Evolutionary conservation across 2,329 filamentous ascomycete species (phyloP), one percentile per base, ranked within the genome.

Genomic region (Sporothrix schenckii): DNA sequence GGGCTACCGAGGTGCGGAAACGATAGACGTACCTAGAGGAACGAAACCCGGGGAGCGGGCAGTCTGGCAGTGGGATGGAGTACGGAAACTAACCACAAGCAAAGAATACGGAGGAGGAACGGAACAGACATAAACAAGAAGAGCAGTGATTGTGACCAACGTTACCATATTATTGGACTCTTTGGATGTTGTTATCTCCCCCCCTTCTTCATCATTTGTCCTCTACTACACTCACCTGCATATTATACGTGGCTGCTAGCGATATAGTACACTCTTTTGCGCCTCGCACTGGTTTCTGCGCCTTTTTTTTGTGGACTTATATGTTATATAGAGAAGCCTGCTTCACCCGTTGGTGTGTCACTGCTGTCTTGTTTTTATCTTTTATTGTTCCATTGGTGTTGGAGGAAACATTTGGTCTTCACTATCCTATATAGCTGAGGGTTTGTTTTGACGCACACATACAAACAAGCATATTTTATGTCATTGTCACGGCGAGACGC

Each of bases 1-100:
- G 94, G 94, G 89, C 93, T 10, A 89, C 85, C 53, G 94, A 98
- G 83, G 87, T 97, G 76, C 94, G 95, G 84, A 91, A 90, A 83
- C 87, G 91, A 82, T 93, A 83, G 54, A 39, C 9, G 44, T 24
- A 30, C 11, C 5, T n/a, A 49, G 21, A 49, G n/a, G 44, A 65
- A 9, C 41, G 41, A 16, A 13, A 6, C 0, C 34, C n/a, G 41
- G 49, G 24, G 44, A 34, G 24, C 50, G 11, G 44, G 58, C n/a
- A 44, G 21, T 9, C 4, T 13, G 60, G 14, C 41, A 63, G 11
- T 9, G 56, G 24, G 4, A 10, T 13, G 9, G 21, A 21, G 14
- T 3, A 41, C n/a, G 11, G 56, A 21, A 21, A 19, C 7, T 9
- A 34, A 7, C 34, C 34, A 34, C 34, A 34, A 34, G 16, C 41